phyloP scores from a whole-genome alignment of 805 yeast genomes.

The Millerozyma miso region DNA sequence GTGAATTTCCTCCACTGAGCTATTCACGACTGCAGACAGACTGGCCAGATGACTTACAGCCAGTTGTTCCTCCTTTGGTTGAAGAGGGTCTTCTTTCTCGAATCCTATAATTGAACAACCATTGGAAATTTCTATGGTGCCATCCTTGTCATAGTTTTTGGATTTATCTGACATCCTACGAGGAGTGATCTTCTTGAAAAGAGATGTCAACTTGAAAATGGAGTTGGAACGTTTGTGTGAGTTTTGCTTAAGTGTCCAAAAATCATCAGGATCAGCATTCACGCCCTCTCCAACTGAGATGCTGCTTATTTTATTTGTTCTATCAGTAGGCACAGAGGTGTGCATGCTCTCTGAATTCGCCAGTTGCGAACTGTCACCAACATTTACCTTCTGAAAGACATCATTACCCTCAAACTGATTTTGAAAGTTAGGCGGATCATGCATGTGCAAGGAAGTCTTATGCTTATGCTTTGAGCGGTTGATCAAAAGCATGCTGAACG shows the following conservation, averaged over 20 bases:
- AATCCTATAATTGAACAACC: not conserved
- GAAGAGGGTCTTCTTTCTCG: not conserved
- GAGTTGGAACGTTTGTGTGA: not conserved
- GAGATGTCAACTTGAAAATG: not conserved
- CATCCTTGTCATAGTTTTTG: not conserved
- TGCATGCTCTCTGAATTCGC: not conserved
- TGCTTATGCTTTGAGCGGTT: not conserved
- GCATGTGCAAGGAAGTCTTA: not conserved
- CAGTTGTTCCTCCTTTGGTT: not conserved
- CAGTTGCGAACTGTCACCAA: not conserved
- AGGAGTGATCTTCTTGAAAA: constrained; percentile 1
- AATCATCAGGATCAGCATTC: not conserved
- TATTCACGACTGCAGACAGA: not conserved
- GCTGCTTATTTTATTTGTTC: not conserved
- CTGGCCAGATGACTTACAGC: not conserved
- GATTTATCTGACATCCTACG: not conserved
- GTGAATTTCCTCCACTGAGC: too few species aligned
- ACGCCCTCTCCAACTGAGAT: too few species aligned
- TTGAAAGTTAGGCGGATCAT: not conserved
- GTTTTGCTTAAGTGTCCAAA: not conserved
- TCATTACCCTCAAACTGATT: not conserved
- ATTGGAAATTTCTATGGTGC: not conserved
- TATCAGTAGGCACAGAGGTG: not conserved
- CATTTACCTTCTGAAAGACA: not conserved
- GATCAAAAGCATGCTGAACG: not conserved